A percentile compares a stretch with the other conserved stretches of the same genome.
Evolutionary conservation across 2,329 filamentous ascomycete species (phyloP).

Genomic region (Magnaporthiopsis rhizophila): DNA sequence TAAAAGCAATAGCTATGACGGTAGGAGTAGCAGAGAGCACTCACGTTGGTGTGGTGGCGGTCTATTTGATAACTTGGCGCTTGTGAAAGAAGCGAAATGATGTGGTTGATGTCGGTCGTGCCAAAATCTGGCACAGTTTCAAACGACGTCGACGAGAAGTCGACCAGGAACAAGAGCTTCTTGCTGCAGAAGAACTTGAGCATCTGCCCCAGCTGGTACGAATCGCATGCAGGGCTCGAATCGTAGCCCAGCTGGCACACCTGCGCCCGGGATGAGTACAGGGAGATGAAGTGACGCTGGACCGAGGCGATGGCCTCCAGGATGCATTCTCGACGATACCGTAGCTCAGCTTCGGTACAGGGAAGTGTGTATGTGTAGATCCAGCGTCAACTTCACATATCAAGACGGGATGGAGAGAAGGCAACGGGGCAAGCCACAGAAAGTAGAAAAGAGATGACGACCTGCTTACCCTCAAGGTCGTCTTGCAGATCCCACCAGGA

Average conservation of each 20-base stretch:
- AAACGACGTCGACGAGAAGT: conserved; percentile 43
- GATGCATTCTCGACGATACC: conserved; percentile 56
- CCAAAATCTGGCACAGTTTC: conserved; percentile 40
- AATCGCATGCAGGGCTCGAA: conserved; percentile 63
- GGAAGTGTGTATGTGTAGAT: neutral
- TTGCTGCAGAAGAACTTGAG: conserved; percentile 60
- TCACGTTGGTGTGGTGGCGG: conserved; percentile 55
- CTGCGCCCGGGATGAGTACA: conserved; percentile 63
- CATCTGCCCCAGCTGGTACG: conserved; percentile 72
- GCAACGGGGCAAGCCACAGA: conserved; percentile 6
- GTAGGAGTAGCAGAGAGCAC: neutral
- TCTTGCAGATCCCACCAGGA: conserved; percentile 68
- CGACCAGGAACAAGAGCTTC: conserved; percentile 50
- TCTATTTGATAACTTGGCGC: conserved; percentile 68
- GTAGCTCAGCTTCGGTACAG: conserved; percentile 48
- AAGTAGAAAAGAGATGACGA: neutral
- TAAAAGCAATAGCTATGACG: neutral
- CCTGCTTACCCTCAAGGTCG: conserved; percentile 52
- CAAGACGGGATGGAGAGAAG: neutral
- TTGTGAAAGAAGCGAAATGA: conserved; percentile 55
- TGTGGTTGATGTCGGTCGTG: conserved; percentile 50
- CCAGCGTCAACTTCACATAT: conserved; percentile 1
- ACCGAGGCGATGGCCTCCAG: conserved; percentile 63
- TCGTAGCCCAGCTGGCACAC: conserved; percentile 66
- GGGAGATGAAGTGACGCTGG: conserved; percentile 55